Evolutionary conservation across 169 alveolate genomes (phyloP).

Genomic region (Plasmodium berghei): DNA sequence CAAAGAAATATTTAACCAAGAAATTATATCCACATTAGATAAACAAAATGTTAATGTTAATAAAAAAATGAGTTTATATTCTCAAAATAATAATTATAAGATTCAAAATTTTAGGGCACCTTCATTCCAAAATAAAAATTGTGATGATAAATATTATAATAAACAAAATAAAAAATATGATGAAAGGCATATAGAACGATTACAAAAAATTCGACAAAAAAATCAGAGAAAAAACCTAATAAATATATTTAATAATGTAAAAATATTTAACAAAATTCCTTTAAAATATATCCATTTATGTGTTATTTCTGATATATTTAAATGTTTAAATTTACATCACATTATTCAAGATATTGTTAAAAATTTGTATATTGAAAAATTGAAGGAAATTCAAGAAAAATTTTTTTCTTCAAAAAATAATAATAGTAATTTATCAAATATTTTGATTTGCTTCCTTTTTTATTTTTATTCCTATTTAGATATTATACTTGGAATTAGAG

Average conservation of each 20-base stretch:
- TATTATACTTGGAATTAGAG: slow-evolving; percentile 27
- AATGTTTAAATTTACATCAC: slow-evolving; percentile 40
- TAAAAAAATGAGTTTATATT: not conserved
- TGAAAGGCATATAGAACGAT: too few relatives aligned
- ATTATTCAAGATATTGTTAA: slow-evolving; percentile 22
- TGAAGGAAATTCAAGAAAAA: slow-evolving; percentile 11
- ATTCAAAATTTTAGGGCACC: too few relatives aligned
- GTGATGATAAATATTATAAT: not conserved
- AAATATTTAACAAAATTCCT: slow-evolving; percentile 41
- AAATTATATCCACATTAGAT: not conserved
- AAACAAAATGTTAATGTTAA: not conserved
- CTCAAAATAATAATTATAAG: not conserved
- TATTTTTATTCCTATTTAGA: slow-evolving; percentile 57
- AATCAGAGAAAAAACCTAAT: slow-evolving; percentile 31
- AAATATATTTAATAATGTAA: slow-evolving; percentile 6
- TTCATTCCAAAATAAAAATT: not conserved
- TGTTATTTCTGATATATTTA: slow-evolving; percentile 44
- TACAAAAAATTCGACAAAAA: not conserved
- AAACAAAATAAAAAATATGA: not conserved
- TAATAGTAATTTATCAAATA: slow-evolving; percentile 10
- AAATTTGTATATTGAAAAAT: slow-evolving; percentile 47
- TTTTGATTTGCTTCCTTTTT: slow-evolving; percentile 21
- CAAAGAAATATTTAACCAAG: too few relatives aligned
- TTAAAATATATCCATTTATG: slow-evolving; percentile 67
- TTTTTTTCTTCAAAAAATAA: slow-evolving; percentile 15